phyloP scores from a whole-genome alignment of 352 stramenopile species.

The Phytophthora cryptogea region DNA sequence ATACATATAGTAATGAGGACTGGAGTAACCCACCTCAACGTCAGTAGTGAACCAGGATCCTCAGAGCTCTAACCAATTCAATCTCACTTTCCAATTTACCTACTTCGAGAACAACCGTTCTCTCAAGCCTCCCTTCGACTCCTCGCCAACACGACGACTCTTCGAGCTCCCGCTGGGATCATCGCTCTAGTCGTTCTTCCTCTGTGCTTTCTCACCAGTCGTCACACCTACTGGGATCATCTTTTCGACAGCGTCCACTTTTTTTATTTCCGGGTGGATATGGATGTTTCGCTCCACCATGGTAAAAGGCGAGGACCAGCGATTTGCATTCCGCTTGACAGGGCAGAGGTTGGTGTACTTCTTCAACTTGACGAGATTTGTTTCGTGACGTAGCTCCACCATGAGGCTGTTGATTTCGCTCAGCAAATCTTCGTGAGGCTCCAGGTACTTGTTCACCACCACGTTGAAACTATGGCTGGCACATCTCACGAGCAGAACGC shows the following conservation, averaged over 20 bases:
- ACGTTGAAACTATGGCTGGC: constrained; percentile 6
- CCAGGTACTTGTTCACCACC: constrained; percentile 13
- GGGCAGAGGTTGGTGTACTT: constrained; percentile 8
- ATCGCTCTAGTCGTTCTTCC: too few relatives aligned
- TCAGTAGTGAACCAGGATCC: too few relatives aligned
- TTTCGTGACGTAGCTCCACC: constrained; percentile 11
- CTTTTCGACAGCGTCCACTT: constrained; percentile 4
- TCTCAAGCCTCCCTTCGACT: too few relatives aligned
- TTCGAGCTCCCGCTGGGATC: too few relatives aligned
- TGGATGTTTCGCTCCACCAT: constrained; percentile 5
- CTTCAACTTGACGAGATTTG: constrained; percentile 3
- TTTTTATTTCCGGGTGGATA: constrained; percentile 5
- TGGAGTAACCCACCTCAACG: too few relatives aligned
- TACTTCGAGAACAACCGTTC: too few relatives aligned
- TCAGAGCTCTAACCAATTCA: too few relatives aligned
- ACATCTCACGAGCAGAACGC: neutral
- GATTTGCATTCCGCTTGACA: constrained; percentile 9
- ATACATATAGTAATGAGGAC: too few relatives aligned
- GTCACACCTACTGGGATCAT: constrained; percentile 1
- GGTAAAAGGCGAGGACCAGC: constrained; percentile 8
- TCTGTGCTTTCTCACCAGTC: too few relatives aligned
- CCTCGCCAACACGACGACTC: too few relatives aligned
- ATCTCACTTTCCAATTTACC: too few relatives aligned
- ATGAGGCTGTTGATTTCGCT: constrained; percentile 5
- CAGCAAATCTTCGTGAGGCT: neutral